Conservation (phyloP, 768 basidiomycete genomes). For the Mycena leptocephala region DNA sequence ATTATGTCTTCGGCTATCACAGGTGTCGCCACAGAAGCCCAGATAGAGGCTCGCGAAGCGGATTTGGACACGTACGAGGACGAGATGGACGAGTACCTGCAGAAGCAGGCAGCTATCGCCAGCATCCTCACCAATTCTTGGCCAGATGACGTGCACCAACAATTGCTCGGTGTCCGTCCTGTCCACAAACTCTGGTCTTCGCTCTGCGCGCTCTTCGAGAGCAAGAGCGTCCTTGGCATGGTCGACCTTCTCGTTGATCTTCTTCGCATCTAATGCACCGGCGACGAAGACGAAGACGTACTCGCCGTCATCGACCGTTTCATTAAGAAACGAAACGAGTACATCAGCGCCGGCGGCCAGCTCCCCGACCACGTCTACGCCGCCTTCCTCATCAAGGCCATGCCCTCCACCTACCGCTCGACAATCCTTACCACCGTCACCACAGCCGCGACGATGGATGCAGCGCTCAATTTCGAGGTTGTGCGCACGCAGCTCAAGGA, state of each 20-base stretch:
- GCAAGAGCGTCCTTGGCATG: neutral
- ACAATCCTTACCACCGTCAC: neutral
- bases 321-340: neutral
- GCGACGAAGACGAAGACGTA: conserved; percentile 4
- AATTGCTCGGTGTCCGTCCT: neutral
- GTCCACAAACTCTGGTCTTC: neutral
- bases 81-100: conserved; percentile 15
- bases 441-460: neutral
- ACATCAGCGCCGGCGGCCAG: conserved; percentile 8
- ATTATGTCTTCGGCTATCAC: no score
- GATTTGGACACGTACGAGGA: neutral
- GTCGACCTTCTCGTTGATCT: neutral
- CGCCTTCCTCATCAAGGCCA: conserved; percentile 20
- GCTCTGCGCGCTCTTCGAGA: conserved; percentile 2
- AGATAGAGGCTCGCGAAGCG: neutral
- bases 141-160: neutral
- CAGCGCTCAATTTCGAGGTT: neutral
- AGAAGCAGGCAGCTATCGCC: conserved; percentile 7
- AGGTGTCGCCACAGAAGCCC: neutral
- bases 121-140: neutral
- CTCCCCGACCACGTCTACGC: conserved; percentile 15
- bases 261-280: neutral
- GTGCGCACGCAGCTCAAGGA: neutral
- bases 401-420: neutral
- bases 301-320: conserved; percentile 1